phyloP scores from a whole-genome alignment of 805 yeast species.

The Torulaspora franciscae region DNA sequence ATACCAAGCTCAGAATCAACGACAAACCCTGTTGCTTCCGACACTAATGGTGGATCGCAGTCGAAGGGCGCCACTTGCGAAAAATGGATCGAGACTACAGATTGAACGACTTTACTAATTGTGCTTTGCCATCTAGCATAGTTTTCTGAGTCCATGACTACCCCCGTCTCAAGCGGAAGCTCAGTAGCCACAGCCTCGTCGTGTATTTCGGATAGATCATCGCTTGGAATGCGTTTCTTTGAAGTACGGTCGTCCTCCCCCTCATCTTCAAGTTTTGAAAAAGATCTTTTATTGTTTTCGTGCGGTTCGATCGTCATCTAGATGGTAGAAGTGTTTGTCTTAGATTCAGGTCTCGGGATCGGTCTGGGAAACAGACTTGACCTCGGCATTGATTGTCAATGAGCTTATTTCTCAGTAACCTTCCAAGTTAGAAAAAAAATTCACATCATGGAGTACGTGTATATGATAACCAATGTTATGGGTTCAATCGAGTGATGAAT shows the following conservation, averaged over 20 bases:
- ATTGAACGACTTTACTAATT: constrained; percentile 71
- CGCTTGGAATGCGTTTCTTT: not conserved
- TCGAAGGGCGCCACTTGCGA: constrained; percentile 84
- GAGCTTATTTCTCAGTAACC: not conserved
- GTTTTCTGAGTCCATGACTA: constrained; percentile 18
- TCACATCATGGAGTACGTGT: constrained; percentile 9
- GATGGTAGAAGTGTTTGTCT: not conserved
- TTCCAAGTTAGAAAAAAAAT: constrained; percentile 7
- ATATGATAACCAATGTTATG: no score
- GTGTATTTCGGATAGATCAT: constrained; percentile 1
- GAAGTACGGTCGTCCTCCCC: not conserved
- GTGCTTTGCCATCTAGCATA: constrained; percentile 69
- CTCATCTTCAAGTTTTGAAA: constrained; percentile 10
- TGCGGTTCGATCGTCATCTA: constrained; percentile 6
- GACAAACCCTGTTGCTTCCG: constrained; percentile 94
- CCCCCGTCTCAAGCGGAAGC: constrained; percentile 16
- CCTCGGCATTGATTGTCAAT: no score
- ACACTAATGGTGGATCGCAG: constrained; percentile 71
- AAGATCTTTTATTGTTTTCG: constrained; percentile 15
- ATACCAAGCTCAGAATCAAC: constrained; percentile 80
- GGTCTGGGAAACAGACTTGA: no score
- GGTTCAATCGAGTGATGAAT: not conserved
- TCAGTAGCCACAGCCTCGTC: constrained; percentile 9
- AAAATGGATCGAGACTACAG: constrained; percentile 86
- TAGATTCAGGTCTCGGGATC: not conserved